Base-by-base conservation (phyloP, 23 red algal genomes). In the Gracilaria gracilis region DNA sequence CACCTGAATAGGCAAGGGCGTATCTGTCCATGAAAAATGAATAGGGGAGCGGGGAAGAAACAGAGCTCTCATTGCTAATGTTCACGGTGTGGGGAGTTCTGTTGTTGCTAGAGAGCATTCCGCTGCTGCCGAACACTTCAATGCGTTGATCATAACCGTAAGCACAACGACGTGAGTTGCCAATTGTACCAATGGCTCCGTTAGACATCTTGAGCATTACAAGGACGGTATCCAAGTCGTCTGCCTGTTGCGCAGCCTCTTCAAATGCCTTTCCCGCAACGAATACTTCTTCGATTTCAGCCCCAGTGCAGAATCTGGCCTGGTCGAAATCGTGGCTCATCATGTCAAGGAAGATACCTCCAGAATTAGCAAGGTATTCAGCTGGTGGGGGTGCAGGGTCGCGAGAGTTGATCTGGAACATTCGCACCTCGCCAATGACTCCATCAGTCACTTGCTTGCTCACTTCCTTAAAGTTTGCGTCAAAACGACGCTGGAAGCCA, bases 281-380 rank as follows among this genome's bases (percentile, higher is more conserved):
- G 37, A 61, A 87, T 0, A 98, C 91, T 79, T 95, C 92, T 65
- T 88, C 92, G 67, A 93, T 95, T 86, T 98, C 96, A 57, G 83
- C 83, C 0, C 93, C 93, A 58, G 87, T 95, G 44, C 95, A 88
- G 71, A 95, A 98, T 34, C 97, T 74, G 21, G 93, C 93, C 25
- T 94, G 81, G 83, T 98, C 97, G 85, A 98, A 96, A 85, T 98
- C 97, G 83, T 98, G 97, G 81, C 95, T 98, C 73, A 95, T 95
- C 93, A 95, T 95, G 53, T 98, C 97, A 32, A 96, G 92, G 58
- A 89, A 88, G 50, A 95, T 86, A 34, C 97, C 97, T 31, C 97
- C 97, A 34, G 93, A 95, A 27, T 86, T 95, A 21, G 88, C 79
- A 13, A 98, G 55, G 84, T 98, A 98, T 34, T 98, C 97, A 19